phyloP scores from a whole-genome alignment of 805 yeast genomes.

The Saccharomycopsis microspora region DNA sequence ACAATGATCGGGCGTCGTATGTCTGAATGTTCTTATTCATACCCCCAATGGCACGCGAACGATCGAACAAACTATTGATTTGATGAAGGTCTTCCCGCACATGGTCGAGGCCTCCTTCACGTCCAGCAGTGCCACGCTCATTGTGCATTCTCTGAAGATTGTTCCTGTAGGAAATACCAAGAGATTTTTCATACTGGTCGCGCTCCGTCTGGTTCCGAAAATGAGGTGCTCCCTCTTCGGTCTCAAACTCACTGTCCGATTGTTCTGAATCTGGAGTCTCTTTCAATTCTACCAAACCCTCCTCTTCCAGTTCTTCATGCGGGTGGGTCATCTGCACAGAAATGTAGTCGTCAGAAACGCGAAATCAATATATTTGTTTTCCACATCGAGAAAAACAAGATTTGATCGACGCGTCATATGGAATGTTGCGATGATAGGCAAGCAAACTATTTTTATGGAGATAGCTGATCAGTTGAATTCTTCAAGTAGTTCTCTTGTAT shows the following conservation, averaged over 20 bases:
- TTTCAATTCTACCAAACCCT: conserved; percentile 2
- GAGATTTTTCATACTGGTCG: conserved; percentile 15
- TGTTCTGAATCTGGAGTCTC: conserved; percentile 11
- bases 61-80: conserved; percentile 36
- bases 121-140: conserved; percentile 39
- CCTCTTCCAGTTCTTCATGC: conserved; percentile 3
- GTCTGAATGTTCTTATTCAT: conserved; percentile 35
- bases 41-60: conserved; percentile 27
- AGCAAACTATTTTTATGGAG: no score
- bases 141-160: conserved; percentile 10
- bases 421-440: no score
- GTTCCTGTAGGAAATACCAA: conserved; percentile 5
- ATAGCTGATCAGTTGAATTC: no score
- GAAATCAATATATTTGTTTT: no score
- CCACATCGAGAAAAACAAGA: no score
- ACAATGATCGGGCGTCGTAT: conserved; percentile 54
- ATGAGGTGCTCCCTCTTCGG: conserved; percentile 19
- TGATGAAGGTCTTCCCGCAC: conserved; percentile 33
- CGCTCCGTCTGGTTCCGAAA: conserved; percentile 17
- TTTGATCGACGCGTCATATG: no score
- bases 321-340: conserved; percentile 1
- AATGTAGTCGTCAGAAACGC: conserved; percentile 2
- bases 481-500: no score
- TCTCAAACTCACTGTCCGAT: conserved; percentile 3
- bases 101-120: conserved; percentile 44